Evolutionary conservation across 768 basidiomycete species (phyloP).

Genomic region (Hygrophorus pudorinus): DNA sequence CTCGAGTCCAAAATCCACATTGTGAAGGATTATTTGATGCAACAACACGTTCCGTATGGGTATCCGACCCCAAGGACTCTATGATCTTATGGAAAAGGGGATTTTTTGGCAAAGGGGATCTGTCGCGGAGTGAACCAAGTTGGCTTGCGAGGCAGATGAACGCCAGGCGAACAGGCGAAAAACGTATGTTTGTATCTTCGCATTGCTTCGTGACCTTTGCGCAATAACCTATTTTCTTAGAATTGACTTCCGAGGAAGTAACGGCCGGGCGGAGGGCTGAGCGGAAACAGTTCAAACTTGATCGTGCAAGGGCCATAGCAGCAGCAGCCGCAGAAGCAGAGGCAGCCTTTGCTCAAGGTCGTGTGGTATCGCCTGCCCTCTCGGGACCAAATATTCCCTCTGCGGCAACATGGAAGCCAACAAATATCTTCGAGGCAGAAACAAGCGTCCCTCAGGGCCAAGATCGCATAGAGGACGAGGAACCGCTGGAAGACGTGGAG

Average conservation of each 20-base stretch:
- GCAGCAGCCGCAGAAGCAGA: constrained; percentile 75
- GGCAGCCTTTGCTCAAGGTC: constrained; percentile 62
- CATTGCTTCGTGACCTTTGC: background rate
- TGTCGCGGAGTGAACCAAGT: constrained; percentile 90
- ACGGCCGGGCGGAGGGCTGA: constrained; percentile 82
- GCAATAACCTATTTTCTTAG: constrained; percentile 22
- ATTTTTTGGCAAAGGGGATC: constrained; percentile 95
- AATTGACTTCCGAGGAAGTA: constrained; percentile 82
- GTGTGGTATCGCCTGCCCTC: constrained; percentile 48
- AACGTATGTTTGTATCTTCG: constrained; percentile 36
- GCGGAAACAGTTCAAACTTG: constrained; percentile 86
- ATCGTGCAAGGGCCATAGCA: constrained; percentile 83
- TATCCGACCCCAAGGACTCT: constrained; percentile 53
- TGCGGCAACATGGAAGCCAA: constrained; percentile 70
- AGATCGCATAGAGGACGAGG: constrained; percentile 33
- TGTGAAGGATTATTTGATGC: constrained; percentile 73
- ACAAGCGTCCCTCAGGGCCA: constrained; percentile 14
- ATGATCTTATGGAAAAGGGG: constrained; percentile 77
- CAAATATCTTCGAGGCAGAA: constrained; percentile 19
- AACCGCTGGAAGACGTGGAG: constrained; percentile 63
- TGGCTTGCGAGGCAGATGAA: constrained; percentile 82
- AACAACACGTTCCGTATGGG: constrained; percentile 82
- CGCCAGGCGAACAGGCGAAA: constrained; percentile 42
- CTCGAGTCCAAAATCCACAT: constrained; percentile 57
- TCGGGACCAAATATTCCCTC: constrained; percentile 62